A percentile compares a stretch with the other conserved stretches of the same genome.
These are phyloP conservation scores for Fusarium goolgardi DNA, from an alignment of 2,329 filamentous ascomycete genomes.

Conservation along the genomic window DNA sequence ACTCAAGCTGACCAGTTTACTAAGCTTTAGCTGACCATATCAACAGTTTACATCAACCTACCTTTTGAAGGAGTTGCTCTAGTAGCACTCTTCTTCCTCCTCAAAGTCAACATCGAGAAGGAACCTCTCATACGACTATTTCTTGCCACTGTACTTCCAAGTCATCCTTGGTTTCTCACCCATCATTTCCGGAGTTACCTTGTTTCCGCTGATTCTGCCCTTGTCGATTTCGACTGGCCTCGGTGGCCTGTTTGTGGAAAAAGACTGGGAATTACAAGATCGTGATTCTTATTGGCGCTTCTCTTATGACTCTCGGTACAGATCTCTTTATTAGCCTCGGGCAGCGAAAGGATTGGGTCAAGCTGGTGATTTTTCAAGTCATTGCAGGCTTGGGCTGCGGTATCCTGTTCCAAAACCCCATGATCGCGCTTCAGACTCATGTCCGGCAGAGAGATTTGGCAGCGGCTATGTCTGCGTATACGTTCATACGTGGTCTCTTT, in stretches of 20 bases:
- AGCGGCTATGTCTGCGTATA: constrained; percentile 72
- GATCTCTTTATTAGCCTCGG: constrained; percentile 72
- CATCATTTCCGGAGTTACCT: constrained; percentile 77
- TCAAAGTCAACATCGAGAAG: constrained; percentile 75
- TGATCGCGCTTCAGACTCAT: constrained; percentile 75
- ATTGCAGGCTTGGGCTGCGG: constrained; percentile 73
- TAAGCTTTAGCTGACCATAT: not conserved
- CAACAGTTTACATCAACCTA: constrained; percentile 68
- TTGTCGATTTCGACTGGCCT: constrained; percentile 70
- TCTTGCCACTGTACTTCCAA: constrained; percentile 87
- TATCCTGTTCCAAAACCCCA: constrained; percentile 74
- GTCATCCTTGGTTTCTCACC: constrained; percentile 74
- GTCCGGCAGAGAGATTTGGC: constrained; percentile 72
- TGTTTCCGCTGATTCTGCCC: constrained; percentile 76
- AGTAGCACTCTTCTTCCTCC: constrained; percentile 65
- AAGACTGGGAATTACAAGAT: constrained; percentile 73
- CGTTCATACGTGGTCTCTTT: constrained; percentile 74
- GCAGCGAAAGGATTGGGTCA: constrained; percentile 62
- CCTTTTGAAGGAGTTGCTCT: constrained; percentile 60
- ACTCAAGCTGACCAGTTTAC: accelerated
- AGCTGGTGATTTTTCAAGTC: constrained; percentile 69
- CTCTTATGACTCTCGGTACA: constrained; percentile 71
- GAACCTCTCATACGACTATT: constrained; percentile 78
- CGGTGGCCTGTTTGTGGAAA: constrained; percentile 66
- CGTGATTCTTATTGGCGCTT: constrained; percentile 68